Evolutionary conservation across 345 rosid genomes (phyloP), one percentile per base, ranked within the genome.

Genomic region (Lepidium africanum): DNA sequence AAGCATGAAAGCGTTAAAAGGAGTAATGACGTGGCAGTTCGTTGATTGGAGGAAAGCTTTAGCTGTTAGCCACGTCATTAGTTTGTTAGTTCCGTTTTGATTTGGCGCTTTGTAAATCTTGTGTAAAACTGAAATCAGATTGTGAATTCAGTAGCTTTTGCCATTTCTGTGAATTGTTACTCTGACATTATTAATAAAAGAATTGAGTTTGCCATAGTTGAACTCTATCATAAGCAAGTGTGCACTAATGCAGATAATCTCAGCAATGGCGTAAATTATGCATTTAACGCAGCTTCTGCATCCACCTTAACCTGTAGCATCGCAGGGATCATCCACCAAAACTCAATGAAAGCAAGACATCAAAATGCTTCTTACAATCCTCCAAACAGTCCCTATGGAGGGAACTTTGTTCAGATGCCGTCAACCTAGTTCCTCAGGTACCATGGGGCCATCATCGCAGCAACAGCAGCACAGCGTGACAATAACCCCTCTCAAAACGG

Each of bases 241-340:
- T n/a, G 38, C 71, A 7, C 74, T 81, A 5, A 72, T 83, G 76
- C 91, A 85, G 70, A 77, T 19, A 75, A 82, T 53, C 69, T 82
- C 53, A 79, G 79, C 83, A 91, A 83, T 38, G 81, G 87, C 19
- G 67, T 79, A 67, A 87, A 84, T 82, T 87, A 83, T 76, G 66
- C 86, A n/a, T 81, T 79, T 59, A 86, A 69, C 49, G 39, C 84
- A 23, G 85, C 81, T 43, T 77, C 95, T 65, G 79, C 84, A 45
- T 76, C 97, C 50, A 76, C 89, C 32, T 77, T 96, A 64, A 70
- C 89, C 39, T 84, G 89, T 74, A 78, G 96, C 35, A 86, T 89
- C 4, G 87, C 80, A n/a, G 96, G 96, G 65, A 85, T 91, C 62
- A 86, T 91, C 69, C 96, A 85, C 75, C 98, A 93, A 79, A 93